A percentile compares a stretch with the other conserved stretches of the same genome.
Conservation (phyloP, 2,329 filamentous ascomycete species). For the Ustilaginoidea virens region DNA sequence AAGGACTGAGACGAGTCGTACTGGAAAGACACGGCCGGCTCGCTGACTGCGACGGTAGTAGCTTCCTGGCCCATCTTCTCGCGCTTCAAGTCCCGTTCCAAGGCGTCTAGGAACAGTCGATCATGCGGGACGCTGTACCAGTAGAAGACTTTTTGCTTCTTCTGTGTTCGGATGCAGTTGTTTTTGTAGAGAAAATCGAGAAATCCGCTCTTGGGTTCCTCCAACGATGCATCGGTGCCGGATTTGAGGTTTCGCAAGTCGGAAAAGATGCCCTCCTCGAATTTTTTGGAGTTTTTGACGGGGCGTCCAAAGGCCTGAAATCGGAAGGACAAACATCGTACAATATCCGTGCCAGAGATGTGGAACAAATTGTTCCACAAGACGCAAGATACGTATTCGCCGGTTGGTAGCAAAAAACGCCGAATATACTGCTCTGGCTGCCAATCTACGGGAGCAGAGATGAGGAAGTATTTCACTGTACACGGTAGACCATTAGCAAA, state of each 20-base stretch:
- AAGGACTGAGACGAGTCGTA: conserved; percentile 98
- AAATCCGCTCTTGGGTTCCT: conserved; percentile 97
- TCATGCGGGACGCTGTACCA: conserved; percentile 99
- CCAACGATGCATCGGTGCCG: conserved; percentile 90
- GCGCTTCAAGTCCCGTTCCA: conserved; percentile 93
- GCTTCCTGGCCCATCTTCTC: conserved; percentile 99
- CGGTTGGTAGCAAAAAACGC: conserved; percentile 85
- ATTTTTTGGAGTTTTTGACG: conserved; percentile 99
- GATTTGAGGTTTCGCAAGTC: conserved; percentile 97
- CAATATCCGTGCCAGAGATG: conserved; percentile 97
- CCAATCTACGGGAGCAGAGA: conserved; percentile 97
- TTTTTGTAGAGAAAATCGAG: conserved; percentile 99
- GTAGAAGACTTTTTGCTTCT: conserved; percentile 99
- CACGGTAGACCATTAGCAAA: not conserved
- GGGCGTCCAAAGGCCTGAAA: conserved; percentile 97
- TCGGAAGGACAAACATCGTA: conserved; percentile 91
- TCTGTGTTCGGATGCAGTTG: conserved; percentile 98
- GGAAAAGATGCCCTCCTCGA: conserved; percentile 98
- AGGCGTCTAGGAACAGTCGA: conserved; percentile 87
- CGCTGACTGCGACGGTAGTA: conserved; percentile 89
- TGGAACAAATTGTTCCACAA: conserved; percentile 99
- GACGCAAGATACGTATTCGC: conserved; percentile 97
- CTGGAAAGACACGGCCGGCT: conserved; percentile 94
- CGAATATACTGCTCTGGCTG: conserved; percentile 92
- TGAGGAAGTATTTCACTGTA: conserved; percentile 97